These are phyloP conservation scores for Oryza glaberrima DNA, from an alignment of 176 grass and related monocot genomes.

Conservation along the genomic window DNA sequence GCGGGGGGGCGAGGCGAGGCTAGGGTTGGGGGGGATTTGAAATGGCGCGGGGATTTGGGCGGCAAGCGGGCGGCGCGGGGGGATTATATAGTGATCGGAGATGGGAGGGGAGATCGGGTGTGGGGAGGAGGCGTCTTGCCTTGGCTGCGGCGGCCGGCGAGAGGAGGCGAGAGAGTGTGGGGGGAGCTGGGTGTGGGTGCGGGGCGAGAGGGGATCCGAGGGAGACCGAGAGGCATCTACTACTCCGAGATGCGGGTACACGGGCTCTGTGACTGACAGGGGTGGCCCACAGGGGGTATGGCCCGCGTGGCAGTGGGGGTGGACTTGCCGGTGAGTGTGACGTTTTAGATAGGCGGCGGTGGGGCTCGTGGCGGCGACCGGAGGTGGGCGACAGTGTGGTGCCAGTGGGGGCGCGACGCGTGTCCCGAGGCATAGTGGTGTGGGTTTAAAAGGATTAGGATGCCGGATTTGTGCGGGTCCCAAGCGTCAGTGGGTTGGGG, in stretches of 20 bases:
- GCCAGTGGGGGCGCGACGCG: not conserved
- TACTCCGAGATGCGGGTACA: not conserved
- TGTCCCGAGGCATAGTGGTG: not conserved
- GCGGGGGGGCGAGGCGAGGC: not conserved
- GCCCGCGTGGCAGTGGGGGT: not conserved
- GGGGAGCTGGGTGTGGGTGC: not conserved
- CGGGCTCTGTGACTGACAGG: not conserved
- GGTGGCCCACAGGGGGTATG: rapidly evolving
- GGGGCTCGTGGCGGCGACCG: constrained; percentile 13
- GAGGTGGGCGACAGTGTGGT: constrained; percentile 36
- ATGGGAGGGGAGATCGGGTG: constrained; percentile 54
- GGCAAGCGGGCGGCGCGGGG: constrained; percentile 18
- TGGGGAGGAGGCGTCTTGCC: constrained; percentile 63
- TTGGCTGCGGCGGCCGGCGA: constrained; percentile 64
- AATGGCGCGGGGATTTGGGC: constrained; percentile 46
- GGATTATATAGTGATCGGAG: constrained; percentile 45
- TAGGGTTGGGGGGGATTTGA: constrained; percentile 47
- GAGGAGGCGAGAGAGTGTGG: not conserved
- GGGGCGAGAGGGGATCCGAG: constrained; percentile 21
- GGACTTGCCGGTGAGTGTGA: rapidly evolving
- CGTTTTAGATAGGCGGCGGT: not conserved
- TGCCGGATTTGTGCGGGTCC: not conserved
- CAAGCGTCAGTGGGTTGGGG: not conserved
- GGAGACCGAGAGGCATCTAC: not conserved
- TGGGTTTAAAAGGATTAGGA: not conserved